Conservation (phyloP, 1,284 basidiomycete genomes). For the Fistulina hepatica region DNA sequence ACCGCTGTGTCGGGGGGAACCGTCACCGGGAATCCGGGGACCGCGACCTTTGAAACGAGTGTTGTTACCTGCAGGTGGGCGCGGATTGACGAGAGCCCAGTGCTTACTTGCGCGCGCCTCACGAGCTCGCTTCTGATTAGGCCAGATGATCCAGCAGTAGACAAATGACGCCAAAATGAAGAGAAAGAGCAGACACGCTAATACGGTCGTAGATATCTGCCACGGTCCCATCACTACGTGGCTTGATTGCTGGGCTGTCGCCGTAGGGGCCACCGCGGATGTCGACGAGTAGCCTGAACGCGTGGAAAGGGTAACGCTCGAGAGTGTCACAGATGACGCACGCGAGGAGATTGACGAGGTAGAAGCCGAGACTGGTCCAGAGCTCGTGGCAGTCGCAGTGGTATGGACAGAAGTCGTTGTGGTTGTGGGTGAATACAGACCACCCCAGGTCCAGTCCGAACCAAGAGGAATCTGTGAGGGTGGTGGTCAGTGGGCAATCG, state of each 20-base stretch:
- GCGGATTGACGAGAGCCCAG: slow-evolving; percentile 35
- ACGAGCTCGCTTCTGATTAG: slow-evolving; percentile 34
- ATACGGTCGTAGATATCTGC: slow-evolving; percentile 20
- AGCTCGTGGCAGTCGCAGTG: slow-evolving; percentile 17
- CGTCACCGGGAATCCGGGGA: slow-evolving; percentile 48
- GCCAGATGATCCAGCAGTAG: neutral
- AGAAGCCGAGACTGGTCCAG: slow-evolving; percentile 15
- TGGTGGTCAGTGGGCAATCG: too few species aligned
- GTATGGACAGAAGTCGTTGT: slow-evolving; percentile 17
- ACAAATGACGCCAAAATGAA: too few species aligned
- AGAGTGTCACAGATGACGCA: slow-evolving; percentile 16
- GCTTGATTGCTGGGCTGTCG: too few species aligned
- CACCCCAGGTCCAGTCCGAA: slow-evolving; percentile 56
- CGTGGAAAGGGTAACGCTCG: slow-evolving; percentile 19
- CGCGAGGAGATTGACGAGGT: slow-evolving; percentile 8
- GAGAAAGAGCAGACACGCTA: slow-evolving; percentile 12
- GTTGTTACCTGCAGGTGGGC: slow-evolving; percentile 38
- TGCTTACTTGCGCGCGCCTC: slow-evolving; percentile 28
- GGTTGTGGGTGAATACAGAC: slow-evolving; percentile 38
- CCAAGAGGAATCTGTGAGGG: slow-evolving; percentile 51
- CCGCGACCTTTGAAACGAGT: slow-evolving; percentile 28
- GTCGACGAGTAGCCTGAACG: slow-evolving; percentile 16
- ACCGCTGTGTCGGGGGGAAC: slow-evolving; percentile 53
- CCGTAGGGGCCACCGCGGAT: too few species aligned
- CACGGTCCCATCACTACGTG: too few species aligned